Conservation (phyloP, 2,329 filamentous ascomycete genomes). For the Tolypocladium ovalisporum region DNA sequence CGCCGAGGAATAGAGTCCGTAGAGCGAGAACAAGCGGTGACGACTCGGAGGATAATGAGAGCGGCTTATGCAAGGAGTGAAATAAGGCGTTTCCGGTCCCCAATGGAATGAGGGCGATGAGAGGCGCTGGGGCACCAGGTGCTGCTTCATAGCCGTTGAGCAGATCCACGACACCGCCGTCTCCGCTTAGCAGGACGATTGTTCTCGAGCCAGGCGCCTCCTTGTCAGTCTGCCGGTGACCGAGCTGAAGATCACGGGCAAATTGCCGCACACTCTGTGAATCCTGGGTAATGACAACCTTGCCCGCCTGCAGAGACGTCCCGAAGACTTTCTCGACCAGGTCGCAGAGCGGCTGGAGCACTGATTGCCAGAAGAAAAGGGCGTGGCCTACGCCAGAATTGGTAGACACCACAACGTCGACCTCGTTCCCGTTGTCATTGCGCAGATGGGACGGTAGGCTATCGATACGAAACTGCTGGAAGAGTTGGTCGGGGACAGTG, state of each 20-base stretch:
- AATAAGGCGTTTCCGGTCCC: slow-evolving; percentile 58
- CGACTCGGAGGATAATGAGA: slow-evolving; percentile 28
- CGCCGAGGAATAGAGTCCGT: slow-evolving; percentile 49
- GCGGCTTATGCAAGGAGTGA: slow-evolving; percentile 49
- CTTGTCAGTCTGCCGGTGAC: slow-evolving; percentile 20
- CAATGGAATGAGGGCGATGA: slow-evolving; percentile 45
- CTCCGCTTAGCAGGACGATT: slow-evolving; percentile 73
- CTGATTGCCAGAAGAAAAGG: slow-evolving; percentile 38
- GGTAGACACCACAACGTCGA: slow-evolving; percentile 60
- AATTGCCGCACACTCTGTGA: slow-evolving; percentile 55
- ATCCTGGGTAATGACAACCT: slow-evolving; percentile 51
- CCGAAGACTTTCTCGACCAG: slow-evolving; percentile 20
- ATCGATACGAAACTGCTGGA: slow-evolving; percentile 23
- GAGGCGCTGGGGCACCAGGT: slow-evolving; percentile 18
- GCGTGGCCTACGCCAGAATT: slow-evolving; percentile 53
- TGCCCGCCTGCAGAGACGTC: background rate
- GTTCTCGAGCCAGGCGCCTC: slow-evolving; percentile 24
- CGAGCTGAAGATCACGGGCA: slow-evolving; percentile 27
- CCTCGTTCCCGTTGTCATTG: slow-evolving; percentile 10
- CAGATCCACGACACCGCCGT: slow-evolving; percentile 76
- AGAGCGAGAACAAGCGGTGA: slow-evolving; percentile 39
- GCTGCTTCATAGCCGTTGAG: slow-evolving; percentile 46
- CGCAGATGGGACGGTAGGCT: slow-evolving; percentile 27
- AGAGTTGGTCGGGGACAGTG: slow-evolving; percentile 23
- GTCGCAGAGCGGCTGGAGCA: slow-evolving; percentile 45